Conservation (phyloP, 2,329 filamentous ascomycete species). For the Penicillium decumbens region DNA sequence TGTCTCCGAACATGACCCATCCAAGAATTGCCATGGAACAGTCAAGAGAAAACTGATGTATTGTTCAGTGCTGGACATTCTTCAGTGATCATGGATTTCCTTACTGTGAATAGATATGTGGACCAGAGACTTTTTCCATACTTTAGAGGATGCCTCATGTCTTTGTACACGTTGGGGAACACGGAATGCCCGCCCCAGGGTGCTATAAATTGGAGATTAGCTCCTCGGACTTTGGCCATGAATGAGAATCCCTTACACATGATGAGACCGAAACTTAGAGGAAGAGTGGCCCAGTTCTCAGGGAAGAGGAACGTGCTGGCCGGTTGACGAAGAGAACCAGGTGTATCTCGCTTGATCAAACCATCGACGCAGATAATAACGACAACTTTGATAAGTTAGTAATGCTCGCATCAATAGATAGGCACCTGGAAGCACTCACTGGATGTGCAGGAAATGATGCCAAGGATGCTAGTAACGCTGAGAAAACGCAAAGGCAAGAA, state of each 20-base stretch:
- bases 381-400: conserved; percentile 59
- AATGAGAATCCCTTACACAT: conserved; percentile 55
- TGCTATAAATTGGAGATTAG: conserved; percentile 29
- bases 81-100: conserved; percentile 25
- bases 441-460: conserved; percentile 83
- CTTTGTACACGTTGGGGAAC: conserved; percentile 80
- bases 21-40: conserved; percentile 76
- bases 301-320: conserved; percentile 78
- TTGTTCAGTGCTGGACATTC: conserved; percentile 10
- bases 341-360: conserved; percentile 70
- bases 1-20: conserved; percentile 89
- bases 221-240: background rate
- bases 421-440: conserved; percentile 56
- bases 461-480: conserved; percentile 85
- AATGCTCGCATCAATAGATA: background rate
- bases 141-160: conserved; percentile 77
- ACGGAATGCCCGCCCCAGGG: conserved; percentile 68
- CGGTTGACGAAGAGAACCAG: conserved; percentile 78
- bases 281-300: conserved; percentile 77
- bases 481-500: conserved; percentile 78
- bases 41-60: conserved; percentile 67
- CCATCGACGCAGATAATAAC: conserved; percentile 78
- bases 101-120: conserved; percentile 79
- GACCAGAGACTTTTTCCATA: conserved; percentile 69
- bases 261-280: conserved; percentile 81